A percentile compares a stretch with the other conserved stretches of the same genome.
Evolutionary conservation across 108 stramenopile species (phyloP).

Genomic region (Skeletonema menzelii): DNA sequence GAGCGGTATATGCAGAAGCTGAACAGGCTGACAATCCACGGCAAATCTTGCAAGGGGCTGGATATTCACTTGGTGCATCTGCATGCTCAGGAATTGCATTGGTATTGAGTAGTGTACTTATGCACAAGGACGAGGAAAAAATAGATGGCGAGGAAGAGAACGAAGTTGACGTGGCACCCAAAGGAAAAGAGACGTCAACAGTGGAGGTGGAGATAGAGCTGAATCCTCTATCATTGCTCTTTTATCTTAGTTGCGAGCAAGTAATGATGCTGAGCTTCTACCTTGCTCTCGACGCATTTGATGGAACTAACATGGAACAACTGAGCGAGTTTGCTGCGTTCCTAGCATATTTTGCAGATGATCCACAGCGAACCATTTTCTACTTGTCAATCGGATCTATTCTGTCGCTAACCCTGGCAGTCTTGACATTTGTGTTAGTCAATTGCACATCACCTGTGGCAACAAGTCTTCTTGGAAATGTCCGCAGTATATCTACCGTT

Average conservation of each 20-base stretch:
- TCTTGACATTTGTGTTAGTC: conserved; percentile 26
- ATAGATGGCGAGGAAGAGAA: not conserved
- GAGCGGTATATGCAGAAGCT: conserved; percentile 32
- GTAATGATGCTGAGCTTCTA: conserved; percentile 25
- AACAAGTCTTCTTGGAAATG: conserved; percentile 29
- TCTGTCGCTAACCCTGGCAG: conserved; percentile 15
- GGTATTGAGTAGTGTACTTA: conserved; percentile 27
- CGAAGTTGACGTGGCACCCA: not conserved
- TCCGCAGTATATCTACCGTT: conserved; percentile 31
- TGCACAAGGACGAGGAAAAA: conserved; percentile 8
- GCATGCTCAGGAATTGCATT: conserved; percentile 26
- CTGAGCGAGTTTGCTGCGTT: conserved; percentile 14
- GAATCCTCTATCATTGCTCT: conserved; percentile 20
- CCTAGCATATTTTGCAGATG: conserved; percentile 6
- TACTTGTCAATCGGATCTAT: conserved; percentile 18
- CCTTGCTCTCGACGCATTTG: conserved; percentile 20
- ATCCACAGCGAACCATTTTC: conserved; percentile 10
- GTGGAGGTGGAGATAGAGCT: conserved; percentile 12
- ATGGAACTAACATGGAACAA: not conserved
- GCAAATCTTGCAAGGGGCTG: conserved; percentile 12
- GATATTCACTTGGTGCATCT: conserved; percentile 14
- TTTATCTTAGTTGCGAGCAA: conserved; percentile 32
- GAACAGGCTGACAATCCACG: conserved; percentile 26
- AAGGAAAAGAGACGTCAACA: not conserved
- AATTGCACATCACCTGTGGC: conserved; percentile 35